Conservation (phyloP, 352 stramenopile species). For the Globisporangium radiosum region DNA sequence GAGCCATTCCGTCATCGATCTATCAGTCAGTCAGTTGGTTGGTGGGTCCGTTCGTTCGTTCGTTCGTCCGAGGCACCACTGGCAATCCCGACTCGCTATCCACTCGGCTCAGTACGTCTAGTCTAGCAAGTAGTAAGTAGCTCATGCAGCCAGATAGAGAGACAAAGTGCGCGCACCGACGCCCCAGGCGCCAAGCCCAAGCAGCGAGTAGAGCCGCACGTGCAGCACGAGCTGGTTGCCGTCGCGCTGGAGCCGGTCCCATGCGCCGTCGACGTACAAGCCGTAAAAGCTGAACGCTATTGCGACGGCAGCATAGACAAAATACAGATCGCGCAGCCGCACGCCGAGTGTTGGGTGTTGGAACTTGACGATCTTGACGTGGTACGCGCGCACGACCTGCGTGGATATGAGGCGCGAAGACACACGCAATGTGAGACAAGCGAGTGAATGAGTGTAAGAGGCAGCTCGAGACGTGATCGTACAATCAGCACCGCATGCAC, state of each 20-base stretch:
- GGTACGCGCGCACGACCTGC: slow-evolving; percentile 45
- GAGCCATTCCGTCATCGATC: too few species aligned
- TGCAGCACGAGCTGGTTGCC: slow-evolving; percentile 68
- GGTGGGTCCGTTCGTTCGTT: neutral
- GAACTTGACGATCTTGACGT: slow-evolving; percentile 46
- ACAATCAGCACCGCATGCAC: too few species aligned
- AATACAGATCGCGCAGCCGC: slow-evolving; percentile 55
- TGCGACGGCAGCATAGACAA: slow-evolving; percentile 42
- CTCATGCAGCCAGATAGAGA: too few species aligned
- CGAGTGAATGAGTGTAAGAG: neutral
- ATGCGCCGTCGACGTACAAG: slow-evolving; percentile 65
- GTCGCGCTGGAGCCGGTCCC: slow-evolving; percentile 45
- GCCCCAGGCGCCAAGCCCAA: slow-evolving; percentile 41
- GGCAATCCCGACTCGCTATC: too few species aligned
- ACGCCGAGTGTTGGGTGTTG: slow-evolving; percentile 21
- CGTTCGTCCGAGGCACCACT: neutral
- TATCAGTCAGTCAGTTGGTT: neutral
- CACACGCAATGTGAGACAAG: neutral
- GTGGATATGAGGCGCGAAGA: neutral
- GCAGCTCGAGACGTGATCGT: neutral
- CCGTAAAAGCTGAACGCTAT: slow-evolving; percentile 52
- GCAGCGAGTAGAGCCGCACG: slow-evolving; percentile 49
- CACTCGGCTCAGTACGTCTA: too few species aligned
- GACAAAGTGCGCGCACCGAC: slow-evolving; percentile 21
- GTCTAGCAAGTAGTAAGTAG: too few species aligned